phyloP scores from a whole-genome alignment of 108 stramenopile genomes.

The Skeletonema tropicum region DNA sequence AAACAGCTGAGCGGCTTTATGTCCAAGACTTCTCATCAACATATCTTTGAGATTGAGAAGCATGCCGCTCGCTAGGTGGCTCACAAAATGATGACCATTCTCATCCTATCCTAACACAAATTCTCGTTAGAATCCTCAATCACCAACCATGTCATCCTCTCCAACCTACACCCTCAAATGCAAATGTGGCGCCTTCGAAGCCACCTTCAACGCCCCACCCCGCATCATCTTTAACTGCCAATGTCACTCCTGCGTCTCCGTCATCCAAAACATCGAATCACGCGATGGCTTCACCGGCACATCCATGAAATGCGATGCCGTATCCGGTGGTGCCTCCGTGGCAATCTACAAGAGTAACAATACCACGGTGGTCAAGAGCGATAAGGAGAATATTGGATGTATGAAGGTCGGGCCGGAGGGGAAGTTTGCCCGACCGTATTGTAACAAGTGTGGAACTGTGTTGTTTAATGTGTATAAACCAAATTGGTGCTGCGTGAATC shows the following conservation, averaged over 20 bases:
- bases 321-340: constrained; percentile 17
- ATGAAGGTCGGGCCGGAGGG: constrained; percentile 33
- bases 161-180: constrained; percentile 25
- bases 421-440: constrained; percentile 23
- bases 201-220: constrained; percentile 28
- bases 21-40: no score
- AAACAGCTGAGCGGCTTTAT: no score
- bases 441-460: constrained; percentile 29
- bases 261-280: constrained; percentile 23
- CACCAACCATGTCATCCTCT: background rate
- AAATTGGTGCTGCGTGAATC: constrained; percentile 42
- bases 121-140: no score
- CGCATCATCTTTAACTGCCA: constrained; percentile 39
- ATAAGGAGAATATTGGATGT: constrained; percentile 25
- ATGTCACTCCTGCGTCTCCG: constrained; percentile 42
- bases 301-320: constrained; percentile 20
- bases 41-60: no score
- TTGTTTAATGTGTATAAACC: constrained; percentile 24
- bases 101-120: no score
- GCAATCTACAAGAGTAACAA: constrained; percentile 38
- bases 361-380: constrained; percentile 25
- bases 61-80: no score
- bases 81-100: no score
- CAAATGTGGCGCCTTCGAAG: constrained; percentile 46
- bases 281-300: constrained; percentile 28